These are phyloP conservation scores for Chrysochromulina tobinii DNA, from an alignment of 78 protist species.

Conservation along the genomic window DNA sequence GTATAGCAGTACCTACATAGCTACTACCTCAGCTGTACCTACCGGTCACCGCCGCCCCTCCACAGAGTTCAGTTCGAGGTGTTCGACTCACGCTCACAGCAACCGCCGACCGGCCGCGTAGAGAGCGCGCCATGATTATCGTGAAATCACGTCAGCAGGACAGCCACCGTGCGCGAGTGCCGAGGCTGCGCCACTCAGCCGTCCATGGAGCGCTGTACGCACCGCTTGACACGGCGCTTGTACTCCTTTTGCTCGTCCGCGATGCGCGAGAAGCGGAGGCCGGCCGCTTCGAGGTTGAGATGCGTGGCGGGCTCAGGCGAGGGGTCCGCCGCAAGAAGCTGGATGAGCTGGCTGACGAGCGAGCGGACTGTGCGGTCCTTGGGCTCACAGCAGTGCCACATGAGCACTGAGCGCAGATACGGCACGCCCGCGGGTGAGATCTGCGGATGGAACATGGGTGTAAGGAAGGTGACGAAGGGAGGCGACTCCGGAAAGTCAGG, in stretches of 20 bases:
- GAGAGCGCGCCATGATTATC: no score
- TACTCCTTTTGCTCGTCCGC: not conserved
- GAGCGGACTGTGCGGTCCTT: not conserved
- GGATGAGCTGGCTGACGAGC: not conserved
- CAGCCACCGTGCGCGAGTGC: no score
- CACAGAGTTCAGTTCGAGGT: no score
- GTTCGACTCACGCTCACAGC: no score
- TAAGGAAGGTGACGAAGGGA: not conserved
- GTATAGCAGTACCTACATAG: no score
- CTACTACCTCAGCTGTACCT: no score
- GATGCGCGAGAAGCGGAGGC: not conserved
- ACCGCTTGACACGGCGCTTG: not conserved
- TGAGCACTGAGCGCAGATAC: not conserved
- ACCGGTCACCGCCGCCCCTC: no score
- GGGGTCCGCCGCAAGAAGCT: not conserved
- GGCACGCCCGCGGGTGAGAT: conserved; percentile 7
- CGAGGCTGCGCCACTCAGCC: not conserved
- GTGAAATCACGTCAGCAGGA: no score
- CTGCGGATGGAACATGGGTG: not conserved
- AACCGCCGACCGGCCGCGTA: no score
- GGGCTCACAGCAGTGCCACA: not conserved
- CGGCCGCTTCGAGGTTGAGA: not conserved
- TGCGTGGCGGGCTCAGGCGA: conserved; percentile 10
- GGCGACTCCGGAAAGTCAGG: conserved; percentile 12
- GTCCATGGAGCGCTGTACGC: not conserved